Evolutionary conservation across 257 asterid species (phyloP), one percentile per base, ranked within the genome.

Genomic region (Echium plantagineum): DNA sequence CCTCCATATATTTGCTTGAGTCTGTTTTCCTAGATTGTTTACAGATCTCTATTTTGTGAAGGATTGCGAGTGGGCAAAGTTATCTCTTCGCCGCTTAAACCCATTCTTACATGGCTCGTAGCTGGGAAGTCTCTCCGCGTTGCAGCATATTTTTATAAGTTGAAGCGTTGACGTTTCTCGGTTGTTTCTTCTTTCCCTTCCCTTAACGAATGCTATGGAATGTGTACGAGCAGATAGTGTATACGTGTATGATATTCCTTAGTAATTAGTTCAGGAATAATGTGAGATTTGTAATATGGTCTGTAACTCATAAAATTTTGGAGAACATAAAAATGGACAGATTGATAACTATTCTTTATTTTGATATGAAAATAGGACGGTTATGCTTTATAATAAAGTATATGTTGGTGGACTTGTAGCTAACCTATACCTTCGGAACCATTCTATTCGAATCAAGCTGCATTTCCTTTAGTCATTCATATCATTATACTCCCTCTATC

Each of bases 11-110:
- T 42, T 9, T 22, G 7, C 12, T 19, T 1, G 22, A n/a, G 22
- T 19, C 15, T n/a, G 21, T 56, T 18, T 2, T 2, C 38, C 19
- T 6, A 56, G 19, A 21, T 22, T 13, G 28, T 22, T 17, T 21
- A 21, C 12, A 10, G 42, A 26, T 56, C 22, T 56, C 12, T 56
- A 22, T 56, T 56, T 56, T 21, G 18, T 22, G 60, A 56, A 56
- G 60, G 60, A 21, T 22, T 22, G 60, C 60, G 22, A 56, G 42
- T 9, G 38, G 60, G 9, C 60, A 56, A 56, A 56, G 38, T 24
- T 56, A 56, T 42, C 38, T 56, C 18, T 56, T 56, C 31, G 42
- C 60, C 7, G 60, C 60, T 24, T 56, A 18, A 56, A 20, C 12
- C 38, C 3, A 12, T 42, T 42, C 48, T 42, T 42, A 42, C 49